A percentile compares a stretch with the other conserved stretches of the same genome.
phyloP scores from a whole-genome alignment of 345 rosid genomes.

The Mercurialis annua region DNA sequence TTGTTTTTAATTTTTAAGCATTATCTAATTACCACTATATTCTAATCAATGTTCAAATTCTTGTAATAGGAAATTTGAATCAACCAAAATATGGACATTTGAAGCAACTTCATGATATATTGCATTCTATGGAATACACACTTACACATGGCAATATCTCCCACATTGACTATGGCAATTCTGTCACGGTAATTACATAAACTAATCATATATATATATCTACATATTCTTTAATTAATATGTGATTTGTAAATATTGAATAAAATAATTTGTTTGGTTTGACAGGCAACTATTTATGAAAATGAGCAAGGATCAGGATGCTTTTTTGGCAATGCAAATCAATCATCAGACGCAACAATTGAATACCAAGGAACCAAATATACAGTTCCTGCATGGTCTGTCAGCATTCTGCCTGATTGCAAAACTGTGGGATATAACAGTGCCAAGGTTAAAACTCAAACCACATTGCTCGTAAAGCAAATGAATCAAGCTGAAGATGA shows the following conservation, averaged over 20 bases:
- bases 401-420: conserved; percentile 65
- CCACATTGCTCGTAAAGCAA: conserved; percentile 37
- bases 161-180: conserved; percentile 34
- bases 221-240: background rate
- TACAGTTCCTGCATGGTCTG: conserved; percentile 65
- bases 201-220: background rate
- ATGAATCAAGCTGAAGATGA: conserved; percentile 31
- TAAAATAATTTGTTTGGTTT: background rate
- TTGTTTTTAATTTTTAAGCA: background rate
- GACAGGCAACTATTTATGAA: conserved; percentile 44
- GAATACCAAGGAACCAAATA: conserved; percentile 41
- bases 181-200: conserved; percentile 6
- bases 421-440: conserved; percentile 52
- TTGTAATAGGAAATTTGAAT: conserved; percentile 48
- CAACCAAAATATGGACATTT: conserved; percentile 82
- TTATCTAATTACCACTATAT: background rate
- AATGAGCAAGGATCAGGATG: conserved; percentile 42
- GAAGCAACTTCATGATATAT: conserved; percentile 55
- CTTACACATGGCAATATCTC: conserved; percentile 53
- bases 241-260: background rate
- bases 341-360: conserved; percentile 36
- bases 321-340: conserved; percentile 51
- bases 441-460: conserved; percentile 65
- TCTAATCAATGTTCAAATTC: background rate
- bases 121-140: conserved; percentile 49